Conservation (phyloP, 805 yeast genomes). For the Candida multigemmis region DNA sequence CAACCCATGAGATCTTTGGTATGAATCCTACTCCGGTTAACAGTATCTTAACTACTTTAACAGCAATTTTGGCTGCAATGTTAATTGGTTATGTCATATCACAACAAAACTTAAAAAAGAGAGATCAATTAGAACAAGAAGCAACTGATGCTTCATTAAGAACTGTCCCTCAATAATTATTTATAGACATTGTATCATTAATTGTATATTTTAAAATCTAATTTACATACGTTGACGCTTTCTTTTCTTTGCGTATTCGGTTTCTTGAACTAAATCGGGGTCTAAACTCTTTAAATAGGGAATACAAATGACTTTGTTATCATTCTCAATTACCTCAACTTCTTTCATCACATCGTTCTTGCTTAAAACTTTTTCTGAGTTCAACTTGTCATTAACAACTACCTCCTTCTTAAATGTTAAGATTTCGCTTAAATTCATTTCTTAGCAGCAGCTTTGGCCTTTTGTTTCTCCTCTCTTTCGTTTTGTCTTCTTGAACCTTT, state of each 20-base stretch:
- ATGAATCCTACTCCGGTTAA: constrained; percentile 82
- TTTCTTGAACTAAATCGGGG: constrained; percentile 12
- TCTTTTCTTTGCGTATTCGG: no score
- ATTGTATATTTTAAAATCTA: no score
- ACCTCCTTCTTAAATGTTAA: constrained; percentile 5
- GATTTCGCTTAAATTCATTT: constrained; percentile 6
- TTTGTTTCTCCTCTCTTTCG: constrained; percentile 49
- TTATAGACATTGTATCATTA: background rate
- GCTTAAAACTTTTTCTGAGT: constrained; percentile 6
- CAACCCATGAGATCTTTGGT: constrained; percentile 58
- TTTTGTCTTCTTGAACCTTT: constrained; percentile 84
- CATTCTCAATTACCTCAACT: background rate
- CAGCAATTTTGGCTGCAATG: constrained; percentile 41
- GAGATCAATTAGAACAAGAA: constrained; percentile 49
- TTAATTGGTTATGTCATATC: constrained; percentile 36
- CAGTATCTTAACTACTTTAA: constrained; percentile 39
- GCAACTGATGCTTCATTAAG: constrained; percentile 51
- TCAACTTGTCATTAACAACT: constrained; percentile 3
- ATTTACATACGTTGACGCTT: no score
- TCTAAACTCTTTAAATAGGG: constrained; percentile 18
- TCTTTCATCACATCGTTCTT: background rate
- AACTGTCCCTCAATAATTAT: constrained; percentile 32
- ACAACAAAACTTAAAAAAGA: constrained; percentile 31
- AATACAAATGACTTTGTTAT: constrained; percentile 2
- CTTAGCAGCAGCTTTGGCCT: constrained; percentile 1